A percentile compares a stretch with the other conserved stretches of the same genome.
phyloP scores from a whole-genome alignment of 148 eudicot genomes.

The Persicaria maculosa region DNA sequence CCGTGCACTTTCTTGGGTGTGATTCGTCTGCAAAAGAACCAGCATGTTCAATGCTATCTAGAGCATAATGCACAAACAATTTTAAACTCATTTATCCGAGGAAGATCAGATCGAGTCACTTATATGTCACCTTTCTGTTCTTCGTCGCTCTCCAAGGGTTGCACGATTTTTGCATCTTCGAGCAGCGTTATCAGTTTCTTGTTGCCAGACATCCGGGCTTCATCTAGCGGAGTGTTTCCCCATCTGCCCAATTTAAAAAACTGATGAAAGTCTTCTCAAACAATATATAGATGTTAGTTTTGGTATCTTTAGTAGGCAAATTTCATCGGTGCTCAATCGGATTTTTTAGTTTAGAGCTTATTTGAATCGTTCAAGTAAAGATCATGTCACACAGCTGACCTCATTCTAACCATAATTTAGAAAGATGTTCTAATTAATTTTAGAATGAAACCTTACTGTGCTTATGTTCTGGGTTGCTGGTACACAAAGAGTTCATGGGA shows the following conservation, averaged over 20 bases:
- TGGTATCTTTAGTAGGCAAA: too few relatives aligned
- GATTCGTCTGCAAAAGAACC: slow-evolving; percentile 23
- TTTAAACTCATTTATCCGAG: not conserved
- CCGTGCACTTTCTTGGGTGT: slow-evolving; percentile 47
- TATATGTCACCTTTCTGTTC: slow-evolving; percentile 39
- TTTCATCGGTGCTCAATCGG: too few relatives aligned
- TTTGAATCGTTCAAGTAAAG: too few relatives aligned
- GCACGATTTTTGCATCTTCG: slow-evolving; percentile 55
- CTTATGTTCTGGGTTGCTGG: too few relatives aligned
- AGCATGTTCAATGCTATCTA: not conserved
- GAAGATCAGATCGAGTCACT: not conserved
- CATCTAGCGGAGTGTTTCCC: slow-evolving; percentile 69
- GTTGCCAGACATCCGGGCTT: slow-evolving; percentile 48
- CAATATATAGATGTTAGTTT: too few relatives aligned
- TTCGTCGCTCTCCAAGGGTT: slow-evolving; percentile 25
- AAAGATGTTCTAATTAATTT: too few relatives aligned
- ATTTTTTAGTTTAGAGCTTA: too few relatives aligned
- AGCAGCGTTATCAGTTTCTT: slow-evolving; percentile 54
- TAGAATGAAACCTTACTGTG: too few relatives aligned
- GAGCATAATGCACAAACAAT: not conserved
- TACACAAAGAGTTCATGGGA: too few relatives aligned
- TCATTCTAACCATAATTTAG: too few relatives aligned
- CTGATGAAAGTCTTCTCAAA: not conserved
- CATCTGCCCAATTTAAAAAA: slow-evolving; percentile 29
- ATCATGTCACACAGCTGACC: too few relatives aligned